phyloP scores from a whole-genome alignment of 2,329 filamentous ascomycete species.

The Cladosporium velox region DNA sequence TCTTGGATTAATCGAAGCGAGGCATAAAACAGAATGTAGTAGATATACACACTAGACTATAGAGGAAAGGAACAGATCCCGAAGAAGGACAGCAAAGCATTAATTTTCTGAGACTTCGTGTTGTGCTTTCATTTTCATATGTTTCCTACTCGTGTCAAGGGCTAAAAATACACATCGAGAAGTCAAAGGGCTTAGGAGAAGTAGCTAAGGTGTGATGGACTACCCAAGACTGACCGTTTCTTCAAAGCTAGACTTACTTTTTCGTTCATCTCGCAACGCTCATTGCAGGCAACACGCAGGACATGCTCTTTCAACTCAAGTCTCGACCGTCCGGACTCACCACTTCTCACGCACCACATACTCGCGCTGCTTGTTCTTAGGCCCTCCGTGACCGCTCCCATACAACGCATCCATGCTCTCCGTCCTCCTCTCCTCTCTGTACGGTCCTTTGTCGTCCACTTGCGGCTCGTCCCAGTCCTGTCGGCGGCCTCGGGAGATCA shows the following conservation, averaged over 20 bases:
- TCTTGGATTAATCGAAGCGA: neutral
- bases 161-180: neutral
- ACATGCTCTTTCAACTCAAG: neutral
- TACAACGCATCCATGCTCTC: conserved; percentile 24
- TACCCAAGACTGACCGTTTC: neutral
- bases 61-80: neutral
- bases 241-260: neutral
- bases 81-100: neutral
- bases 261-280: neutral
- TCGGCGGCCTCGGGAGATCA: neutral
- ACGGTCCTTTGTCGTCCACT: conserved; percentile 28
- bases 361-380: neutral
- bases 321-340: neutral
- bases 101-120: neutral
- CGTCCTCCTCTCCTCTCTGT: conserved; percentile 22
- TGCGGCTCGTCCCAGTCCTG: neutral
- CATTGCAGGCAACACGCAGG: neutral
- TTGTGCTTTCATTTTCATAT: neutral
- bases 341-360: conserved; percentile 10
- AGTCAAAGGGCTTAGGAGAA: neutral
- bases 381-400: conserved; percentile 19
- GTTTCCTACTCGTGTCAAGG: neutral
- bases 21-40: conserved; percentile 10
- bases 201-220: neutral
- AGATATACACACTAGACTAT: conserved; percentile 1